phyloP scores from a whole-genome alignment of 164 flowering plant species.

The Protea cynaroides region DNA sequence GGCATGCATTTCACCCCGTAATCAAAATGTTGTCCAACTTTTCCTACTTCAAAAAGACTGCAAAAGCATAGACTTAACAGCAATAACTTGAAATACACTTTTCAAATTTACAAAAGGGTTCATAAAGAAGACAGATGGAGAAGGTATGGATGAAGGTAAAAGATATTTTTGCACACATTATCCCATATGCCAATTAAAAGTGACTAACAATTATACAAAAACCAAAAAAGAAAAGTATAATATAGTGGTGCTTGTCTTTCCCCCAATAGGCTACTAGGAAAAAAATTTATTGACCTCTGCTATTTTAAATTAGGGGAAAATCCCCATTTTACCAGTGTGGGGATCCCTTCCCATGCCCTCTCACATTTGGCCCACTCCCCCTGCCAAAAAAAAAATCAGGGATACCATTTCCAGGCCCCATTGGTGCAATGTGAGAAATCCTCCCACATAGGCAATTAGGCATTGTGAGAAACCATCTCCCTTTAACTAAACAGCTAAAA shows the following conservation, averaged over 20 bases:
- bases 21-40: slow-evolving; percentile 28
- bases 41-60: slow-evolving; percentile 63
- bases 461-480: too few relatives aligned
- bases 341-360: too few relatives aligned
- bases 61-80: slow-evolving; percentile 22
- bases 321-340: too few relatives aligned
- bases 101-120: background rate
- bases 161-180: background rate
- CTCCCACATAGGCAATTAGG: too few relatives aligned
- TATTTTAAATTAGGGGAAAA: background rate
- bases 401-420: too few relatives aligned
- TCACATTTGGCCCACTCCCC: too few relatives aligned
- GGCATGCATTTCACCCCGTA: slow-evolving; percentile 34
- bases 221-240: too few relatives aligned
- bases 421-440: too few relatives aligned
- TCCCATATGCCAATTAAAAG: background rate
- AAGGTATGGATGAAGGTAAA: background rate
- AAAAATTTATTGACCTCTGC: too few relatives aligned
- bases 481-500: background rate
- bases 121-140: background rate
- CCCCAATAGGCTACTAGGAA: too few relatives aligned
- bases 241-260: too few relatives aligned
- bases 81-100: slow-evolving; percentile 6
- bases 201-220: background rate
- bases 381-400: too few relatives aligned